Evolutionary conservation across 1,139 yeast species (phyloP).

Genomic region (Lodderomyces theae): DNA sequence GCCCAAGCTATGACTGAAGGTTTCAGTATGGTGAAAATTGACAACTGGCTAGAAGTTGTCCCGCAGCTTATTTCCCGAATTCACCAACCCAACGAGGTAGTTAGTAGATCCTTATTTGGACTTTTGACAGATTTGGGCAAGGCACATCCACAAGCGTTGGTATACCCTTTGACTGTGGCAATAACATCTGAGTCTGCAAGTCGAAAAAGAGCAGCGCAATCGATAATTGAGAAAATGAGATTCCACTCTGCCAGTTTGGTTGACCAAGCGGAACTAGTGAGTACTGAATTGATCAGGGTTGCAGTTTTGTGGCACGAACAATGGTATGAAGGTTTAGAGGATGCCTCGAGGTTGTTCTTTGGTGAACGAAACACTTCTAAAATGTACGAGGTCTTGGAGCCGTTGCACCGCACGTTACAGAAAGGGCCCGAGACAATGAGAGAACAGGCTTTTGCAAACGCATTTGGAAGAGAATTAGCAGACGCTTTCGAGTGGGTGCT

Average conservation of each 20-base stretch:
- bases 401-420: constrained; percentile 77
- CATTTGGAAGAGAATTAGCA: constrained; percentile 88
- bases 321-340: constrained; percentile 98
- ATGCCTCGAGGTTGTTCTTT: constrained; percentile 89
- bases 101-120: constrained; percentile 76
- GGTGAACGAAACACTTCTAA: constrained; percentile 94
- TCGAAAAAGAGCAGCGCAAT: constrained; percentile 87
- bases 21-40: constrained; percentile 81
- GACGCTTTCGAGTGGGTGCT: constrained; percentile 95
- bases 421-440: constrained; percentile 91
- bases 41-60: constrained; percentile 91
- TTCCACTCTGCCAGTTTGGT: constrained; percentile 81
- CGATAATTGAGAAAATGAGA: constrained; percentile 89
- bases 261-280: constrained; percentile 91
- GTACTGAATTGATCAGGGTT: constrained; percentile 87
- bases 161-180: constrained; percentile 94
- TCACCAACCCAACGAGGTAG: constrained; percentile 89
- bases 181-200: constrained; percentile 89
- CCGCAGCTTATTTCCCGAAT: constrained; percentile 96
- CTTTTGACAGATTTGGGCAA: constrained; percentile 84
- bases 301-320: constrained; percentile 97
- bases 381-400: constrained; percentile 89
- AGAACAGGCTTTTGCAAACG: constrained; percentile 88
- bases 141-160: constrained; percentile 95
- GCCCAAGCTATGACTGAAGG: constrained; percentile 92